Percentiles rank a stretch among this genome's conserved stretches.
Conservation (phyloP, 1,139 yeast genomes). For the Taphrina wiesneri region DNA sequence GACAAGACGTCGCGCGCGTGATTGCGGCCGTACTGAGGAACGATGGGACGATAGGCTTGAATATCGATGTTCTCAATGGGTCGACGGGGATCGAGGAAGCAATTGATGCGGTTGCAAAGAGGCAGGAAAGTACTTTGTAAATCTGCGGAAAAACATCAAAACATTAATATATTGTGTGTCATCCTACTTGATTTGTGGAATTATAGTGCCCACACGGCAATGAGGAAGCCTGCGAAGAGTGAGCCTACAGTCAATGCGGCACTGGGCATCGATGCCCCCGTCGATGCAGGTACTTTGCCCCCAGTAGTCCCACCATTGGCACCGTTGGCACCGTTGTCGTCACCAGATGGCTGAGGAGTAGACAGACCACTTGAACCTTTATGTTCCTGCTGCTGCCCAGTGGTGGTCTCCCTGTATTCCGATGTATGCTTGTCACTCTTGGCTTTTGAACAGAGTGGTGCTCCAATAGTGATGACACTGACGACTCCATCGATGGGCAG, state of each 20-base stretch:
- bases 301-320: neutral
- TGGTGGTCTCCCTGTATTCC: neutral
- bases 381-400: neutral
- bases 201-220: slow-evolving; percentile 6
- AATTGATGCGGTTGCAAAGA: neutral
- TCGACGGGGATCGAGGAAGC: neutral
- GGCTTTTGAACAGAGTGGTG: neutral
- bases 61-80: slow-evolving; percentile 2
- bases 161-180: neutral
- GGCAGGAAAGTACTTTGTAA: neutral
- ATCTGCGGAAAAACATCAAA: neutral
- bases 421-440: neutral
- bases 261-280: neutral
- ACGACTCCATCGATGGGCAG: neutral
- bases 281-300: neutral
- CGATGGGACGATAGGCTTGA: neutral
- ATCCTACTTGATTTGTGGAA: neutral
- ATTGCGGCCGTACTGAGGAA: neutral
- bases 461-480: slow-evolving; percentile 5
- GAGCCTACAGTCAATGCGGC: slow-evolving; percentile 5
- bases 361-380: neutral
- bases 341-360: neutral
- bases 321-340: neutral
- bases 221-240: neutral
- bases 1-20: slow-evolving; percentile 14